phyloP scores from a whole-genome alignment of 495 filamentous ascomycete genomes.

The Bryoglossum gracile region DNA sequence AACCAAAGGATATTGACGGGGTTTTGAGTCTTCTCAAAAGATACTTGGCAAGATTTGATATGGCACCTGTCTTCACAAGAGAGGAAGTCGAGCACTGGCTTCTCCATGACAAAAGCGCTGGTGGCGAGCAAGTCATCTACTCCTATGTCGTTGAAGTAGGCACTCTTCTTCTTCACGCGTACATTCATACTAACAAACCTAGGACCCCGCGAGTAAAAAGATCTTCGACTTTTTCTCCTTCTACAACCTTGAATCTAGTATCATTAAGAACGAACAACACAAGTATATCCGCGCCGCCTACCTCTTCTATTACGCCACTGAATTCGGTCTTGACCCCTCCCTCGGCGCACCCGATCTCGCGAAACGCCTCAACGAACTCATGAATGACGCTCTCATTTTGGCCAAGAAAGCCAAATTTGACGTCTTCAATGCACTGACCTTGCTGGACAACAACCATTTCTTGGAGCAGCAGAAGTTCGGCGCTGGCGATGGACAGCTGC shows the following conservation, averaged over 20 bases:
- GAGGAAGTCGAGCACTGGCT: slow-evolving; percentile 88
- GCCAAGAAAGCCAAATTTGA: slow-evolving; percentile 87
- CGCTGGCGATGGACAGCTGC: slow-evolving; percentile 83
- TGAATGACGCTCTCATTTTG: slow-evolving; percentile 79
- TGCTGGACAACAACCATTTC: slow-evolving; percentile 91
- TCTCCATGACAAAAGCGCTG: slow-evolving; percentile 51
- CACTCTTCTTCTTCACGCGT: neutral
- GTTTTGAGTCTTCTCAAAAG: slow-evolving; percentile 68
- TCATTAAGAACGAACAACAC: slow-evolving; percentile 74
- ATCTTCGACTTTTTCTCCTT: slow-evolving; percentile 97
- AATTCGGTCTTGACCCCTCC: slow-evolving; percentile 56
- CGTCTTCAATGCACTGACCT: slow-evolving; percentile 91
- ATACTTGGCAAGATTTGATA: slow-evolving; percentile 70
- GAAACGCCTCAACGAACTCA: slow-evolving; percentile 62
- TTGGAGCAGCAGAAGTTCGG: slow-evolving; percentile 89
- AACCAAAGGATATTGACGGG: slow-evolving; percentile 69
- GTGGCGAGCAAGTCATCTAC: slow-evolving; percentile 78
- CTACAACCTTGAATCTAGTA: slow-evolving; percentile 87
- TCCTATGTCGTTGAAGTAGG: slow-evolving; percentile 79
- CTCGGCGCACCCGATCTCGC: slow-evolving; percentile 51
- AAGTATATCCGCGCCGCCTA: slow-evolving; percentile 78
- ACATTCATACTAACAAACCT: neutral
- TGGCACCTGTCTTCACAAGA: slow-evolving; percentile 72
- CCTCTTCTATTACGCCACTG: slow-evolving; percentile 91
- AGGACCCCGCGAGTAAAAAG: slow-evolving; percentile 57